These are phyloP conservation scores for Centaurea solstitialis DNA, from an alignment of 129 eudicot genomes.

Conservation along the genomic window DNA sequence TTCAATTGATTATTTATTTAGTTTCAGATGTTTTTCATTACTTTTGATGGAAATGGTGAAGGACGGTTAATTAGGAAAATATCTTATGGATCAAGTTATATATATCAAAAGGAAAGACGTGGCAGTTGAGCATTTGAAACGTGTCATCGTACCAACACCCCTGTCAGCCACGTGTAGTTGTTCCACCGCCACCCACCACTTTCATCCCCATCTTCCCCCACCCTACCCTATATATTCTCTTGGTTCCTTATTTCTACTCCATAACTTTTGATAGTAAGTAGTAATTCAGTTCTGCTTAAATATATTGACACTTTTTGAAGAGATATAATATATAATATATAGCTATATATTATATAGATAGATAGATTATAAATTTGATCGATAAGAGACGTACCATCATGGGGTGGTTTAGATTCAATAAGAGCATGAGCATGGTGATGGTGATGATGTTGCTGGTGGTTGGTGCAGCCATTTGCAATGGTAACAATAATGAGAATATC, in stretches of 20 bases:
- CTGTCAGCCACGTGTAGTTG: conserved; percentile 11
- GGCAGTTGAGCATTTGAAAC: conserved; percentile 12
- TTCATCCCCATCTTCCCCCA: not conserved
- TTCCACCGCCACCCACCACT: conserved; percentile 9
- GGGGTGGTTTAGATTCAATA: not conserved
- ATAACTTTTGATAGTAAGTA: not conserved
- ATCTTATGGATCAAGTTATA: no score
- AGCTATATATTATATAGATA: not conserved
- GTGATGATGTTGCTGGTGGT: conserved; percentile 12
- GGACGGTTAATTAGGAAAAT: no score
- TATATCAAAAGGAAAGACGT: not conserved
- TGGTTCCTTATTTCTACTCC: not conserved
- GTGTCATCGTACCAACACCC: conserved; percentile 1
- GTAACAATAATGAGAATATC: conserved; percentile 4
- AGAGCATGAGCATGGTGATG: not conserved
- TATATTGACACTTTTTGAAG: no score
- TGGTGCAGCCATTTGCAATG: conserved; percentile 10
- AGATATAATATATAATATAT: no score
- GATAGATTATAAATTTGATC: not conserved
- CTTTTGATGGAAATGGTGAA: no score
- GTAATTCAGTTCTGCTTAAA: no score
- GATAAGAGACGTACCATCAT: not conserved
- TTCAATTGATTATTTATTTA: no score
- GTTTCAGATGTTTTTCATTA: no score
- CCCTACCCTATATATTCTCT: not conserved